Percentiles rank a stretch among this genome's conserved stretches.
Evolutionary conservation across 805 yeast genomes (phyloP).

Genomic region (Monosporozyma unispora): DNA sequence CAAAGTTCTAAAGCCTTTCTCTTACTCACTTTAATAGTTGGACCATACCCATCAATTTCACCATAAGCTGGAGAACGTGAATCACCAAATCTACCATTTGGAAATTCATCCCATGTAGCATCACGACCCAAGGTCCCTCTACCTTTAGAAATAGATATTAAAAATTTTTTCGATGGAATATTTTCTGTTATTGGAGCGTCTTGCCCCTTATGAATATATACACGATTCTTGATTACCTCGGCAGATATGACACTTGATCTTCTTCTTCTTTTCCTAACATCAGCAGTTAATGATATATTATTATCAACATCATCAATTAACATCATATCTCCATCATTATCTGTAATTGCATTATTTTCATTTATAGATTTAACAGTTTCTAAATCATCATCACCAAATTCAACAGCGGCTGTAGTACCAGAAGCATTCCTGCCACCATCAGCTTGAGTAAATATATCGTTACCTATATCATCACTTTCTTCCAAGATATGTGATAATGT

Average conservation of each 20-base stretch:
- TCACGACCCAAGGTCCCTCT: slow-evolving; percentile 78
- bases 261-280: slow-evolving; percentile 25
- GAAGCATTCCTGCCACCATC: background rate
- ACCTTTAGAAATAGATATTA: slow-evolving; percentile 74
- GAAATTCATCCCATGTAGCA: slow-evolving; percentile 96
- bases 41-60: slow-evolving; percentile 96
- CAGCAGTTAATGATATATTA: slow-evolving; percentile 4
- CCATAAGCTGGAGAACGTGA: slow-evolving; percentile 95
- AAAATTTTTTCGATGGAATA: slow-evolving; percentile 41
- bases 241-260: slow-evolving; percentile 23
- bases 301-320: slow-evolving; percentile 18
- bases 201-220: background rate
- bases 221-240: slow-evolving; percentile 34
- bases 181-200: slow-evolving; percentile 16
- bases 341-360: slow-evolving; percentile 23
- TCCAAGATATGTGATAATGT: slow-evolving; percentile 42
- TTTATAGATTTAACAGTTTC: background rate
- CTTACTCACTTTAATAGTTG: slow-evolving; percentile 67
- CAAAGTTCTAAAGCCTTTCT: slow-evolving; percentile 62
- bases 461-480: slow-evolving; percentile 14
- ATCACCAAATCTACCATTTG: slow-evolving; percentile 93
- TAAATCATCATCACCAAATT: background rate
- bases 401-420: too few species aligned
- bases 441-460: background rate
- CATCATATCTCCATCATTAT: slow-evolving; percentile 27